Evolutionary conservation across 2,329 filamentous ascomycete species (phyloP), one percentile per base, ranked within the genome.

Genomic region (Alternaria ventricosa): DNA sequence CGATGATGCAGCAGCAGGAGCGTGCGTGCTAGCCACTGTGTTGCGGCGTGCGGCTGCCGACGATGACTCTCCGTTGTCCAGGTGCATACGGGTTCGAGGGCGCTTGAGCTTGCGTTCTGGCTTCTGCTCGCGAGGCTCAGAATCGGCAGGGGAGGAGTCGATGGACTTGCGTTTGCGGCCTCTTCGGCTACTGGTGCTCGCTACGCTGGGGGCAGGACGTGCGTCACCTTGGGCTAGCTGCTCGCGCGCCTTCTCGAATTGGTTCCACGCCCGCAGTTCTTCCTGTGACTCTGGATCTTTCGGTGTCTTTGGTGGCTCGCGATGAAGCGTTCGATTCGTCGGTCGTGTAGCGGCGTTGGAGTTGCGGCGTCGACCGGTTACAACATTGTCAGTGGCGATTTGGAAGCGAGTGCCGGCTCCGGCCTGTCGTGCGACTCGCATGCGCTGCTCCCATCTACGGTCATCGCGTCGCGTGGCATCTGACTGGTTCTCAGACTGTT

Each of bases 51-150:
- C 73, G 30, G 69, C 73, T 22, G 72, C 65, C 36, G 74, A 62
- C 15, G 77, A 75, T 43, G 83, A 80, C 43, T 84, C 83, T 15
- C 80, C 82, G 25, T 83, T 79, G 55, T 88, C 85, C 57, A 85
- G 85, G 55, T 90, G 84, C 54, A 92, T 86, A 70, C 92, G 87
- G 20, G 93, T 96, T 63, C 94, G 89, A 28, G 94, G 94, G 15
- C 94, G 90, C 81, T 97, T 97, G 49, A 97, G 83, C 78, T 92
- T 94, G 55, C 94, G 89, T 78, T 96, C 90, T 0, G 91, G 91
- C 33, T 75, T 88, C 44, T 83, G 81, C 71, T 95, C 80, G 20
- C 63, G 88, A 55, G 83, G 81, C 23, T 89, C 88, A 28, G 87
- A 84, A 69, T 93, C 92, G 6, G 84, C 84, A 3, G 92, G 92